phyloP scores from a whole-genome alignment of 345 rosid species.

The Salix brachista region DNA sequence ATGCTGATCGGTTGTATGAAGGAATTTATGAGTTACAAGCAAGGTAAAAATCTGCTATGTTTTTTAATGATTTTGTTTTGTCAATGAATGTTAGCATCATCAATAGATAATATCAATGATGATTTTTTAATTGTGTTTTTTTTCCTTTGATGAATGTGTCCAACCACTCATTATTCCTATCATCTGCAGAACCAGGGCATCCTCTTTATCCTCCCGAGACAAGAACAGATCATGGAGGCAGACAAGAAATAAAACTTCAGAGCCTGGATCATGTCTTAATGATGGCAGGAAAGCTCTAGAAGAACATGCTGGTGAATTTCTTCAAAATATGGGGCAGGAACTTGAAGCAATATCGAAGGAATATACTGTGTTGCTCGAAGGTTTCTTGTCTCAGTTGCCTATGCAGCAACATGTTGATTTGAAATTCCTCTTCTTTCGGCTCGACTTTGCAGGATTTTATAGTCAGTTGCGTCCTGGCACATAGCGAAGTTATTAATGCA shows the following conservation, averaged over 20 bases:
- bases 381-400: constrained; percentile 80
- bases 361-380: constrained; percentile 65
- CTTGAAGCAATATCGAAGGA: constrained; percentile 68
- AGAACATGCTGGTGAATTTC: constrained; percentile 88
- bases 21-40: constrained; percentile 84
- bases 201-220: constrained; percentile 50
- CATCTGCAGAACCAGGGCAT: constrained; percentile 49
- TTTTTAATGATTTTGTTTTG: background rate
- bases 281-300: constrained; percentile 87
- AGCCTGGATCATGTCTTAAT: constrained; percentile 58
- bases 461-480: constrained; percentile 48
- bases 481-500: constrained; percentile 28
- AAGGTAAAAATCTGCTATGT: constrained; percentile 43
- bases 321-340: constrained; percentile 71
- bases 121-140: background rate
- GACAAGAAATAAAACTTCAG: constrained; percentile 35
- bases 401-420: constrained; percentile 87
- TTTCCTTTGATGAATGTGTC: background rate
- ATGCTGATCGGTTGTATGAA: constrained; percentile 83
- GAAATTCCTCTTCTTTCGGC: constrained; percentile 91
- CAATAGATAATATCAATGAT: background rate
- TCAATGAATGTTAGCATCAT: background rate
- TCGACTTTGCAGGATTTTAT: constrained; percentile 93
- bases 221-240: constrained; percentile 39
- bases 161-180: background rate